Evolutionary conservation across 768 basidiomycete genomes (phyloP).

Genomic region (Russula compacta): DNA sequence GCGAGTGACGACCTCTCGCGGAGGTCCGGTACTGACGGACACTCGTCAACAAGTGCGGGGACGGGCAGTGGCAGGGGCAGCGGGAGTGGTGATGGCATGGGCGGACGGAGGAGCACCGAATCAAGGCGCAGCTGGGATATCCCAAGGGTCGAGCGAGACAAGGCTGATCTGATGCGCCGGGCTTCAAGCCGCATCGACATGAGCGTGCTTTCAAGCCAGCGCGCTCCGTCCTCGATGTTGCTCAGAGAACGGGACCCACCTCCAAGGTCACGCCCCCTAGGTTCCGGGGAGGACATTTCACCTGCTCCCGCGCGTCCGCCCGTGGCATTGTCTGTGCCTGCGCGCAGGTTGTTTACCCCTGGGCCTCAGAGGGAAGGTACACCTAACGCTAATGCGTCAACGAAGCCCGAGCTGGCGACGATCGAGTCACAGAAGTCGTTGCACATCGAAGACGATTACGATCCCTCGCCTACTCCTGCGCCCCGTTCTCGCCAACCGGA

Average conservation of each 20-base stretch:
- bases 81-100: slow-evolving; percentile 42
- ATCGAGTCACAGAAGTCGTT: slow-evolving; percentile 27
- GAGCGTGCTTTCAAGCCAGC: slow-evolving; percentile 12
- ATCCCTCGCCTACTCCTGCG: slow-evolving; percentile 40
- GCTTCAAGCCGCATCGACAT: slow-evolving; percentile 23
- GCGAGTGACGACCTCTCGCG: slow-evolving; percentile 41
- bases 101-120: slow-evolving; percentile 39
- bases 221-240: slow-evolving; percentile 23
- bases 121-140: slow-evolving; percentile 40
- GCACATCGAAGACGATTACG: slow-evolving; percentile 26
- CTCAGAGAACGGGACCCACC: slow-evolving; percentile 25
- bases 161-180: slow-evolving; percentile 24
- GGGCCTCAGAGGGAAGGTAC: slow-evolving; percentile 44
- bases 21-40: slow-evolving; percentile 28
- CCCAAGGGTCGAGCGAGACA: slow-evolving; percentile 18
- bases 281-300: slow-evolving; percentile 8
- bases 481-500: slow-evolving; percentile 28
- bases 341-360: slow-evolving; percentile 48
- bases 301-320: background rate
- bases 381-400: slow-evolving; percentile 21
- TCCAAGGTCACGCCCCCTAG: background rate
- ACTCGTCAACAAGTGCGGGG: slow-evolving; percentile 20
- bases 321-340: slow-evolving; percentile 29
- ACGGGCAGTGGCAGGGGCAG: slow-evolving; percentile 31
- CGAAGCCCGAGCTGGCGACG: slow-evolving; percentile 15